A percentile compares a stretch with the other conserved stretches of the same genome.
Conservation (phyloP, 2,329 filamentous ascomycete genomes). For the Pseudogymnoascus sp. region DNA sequence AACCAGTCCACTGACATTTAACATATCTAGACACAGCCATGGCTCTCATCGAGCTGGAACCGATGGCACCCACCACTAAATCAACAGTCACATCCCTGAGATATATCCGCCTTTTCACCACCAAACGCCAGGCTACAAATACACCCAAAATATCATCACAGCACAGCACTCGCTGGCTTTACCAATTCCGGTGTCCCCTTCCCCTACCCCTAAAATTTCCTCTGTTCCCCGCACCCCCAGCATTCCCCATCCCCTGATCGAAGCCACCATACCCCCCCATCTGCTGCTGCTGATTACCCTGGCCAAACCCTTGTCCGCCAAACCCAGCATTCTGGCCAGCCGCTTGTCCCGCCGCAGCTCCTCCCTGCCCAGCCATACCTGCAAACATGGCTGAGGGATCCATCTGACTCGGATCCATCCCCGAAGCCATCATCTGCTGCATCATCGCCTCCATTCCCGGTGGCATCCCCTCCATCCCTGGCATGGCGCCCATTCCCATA, state of each 20-base stretch:
- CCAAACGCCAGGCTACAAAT: conserved; percentile 6
- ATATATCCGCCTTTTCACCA: conserved; percentile 2
- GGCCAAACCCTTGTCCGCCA: conserved; percentile 43
- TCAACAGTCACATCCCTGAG: not conserved
- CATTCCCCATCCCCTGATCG: conserved; percentile 25
- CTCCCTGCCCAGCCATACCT: conserved; percentile 42
- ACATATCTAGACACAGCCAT: not conserved
- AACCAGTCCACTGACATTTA: not conserved
- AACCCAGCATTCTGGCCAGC: conserved; percentile 41
- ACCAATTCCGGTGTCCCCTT: conserved; percentile 17
- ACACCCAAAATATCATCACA: not conserved
- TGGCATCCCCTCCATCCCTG: conserved; percentile 56
- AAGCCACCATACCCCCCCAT: conserved; percentile 23
- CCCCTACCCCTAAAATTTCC: conserved; percentile 26
- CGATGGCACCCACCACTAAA: not conserved
- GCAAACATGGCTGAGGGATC: conserved; percentile 57
- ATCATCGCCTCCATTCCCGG: conserved; percentile 63
- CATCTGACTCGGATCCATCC: conserved; percentile 61
- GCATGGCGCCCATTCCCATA: conserved; percentile 37
- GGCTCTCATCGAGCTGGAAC: not conserved
- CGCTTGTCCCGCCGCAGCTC: conserved; percentile 37
- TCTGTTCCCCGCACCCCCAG: conserved; percentile 17
- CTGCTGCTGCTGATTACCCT: conserved; percentile 25
- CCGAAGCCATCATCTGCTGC: conserved; percentile 61
- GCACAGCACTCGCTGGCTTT: not conserved